These are phyloP conservation scores for Magnolia officinalis DNA, from an alignment of 164 flowering plant genomes.

Conservation along the genomic window DNA sequence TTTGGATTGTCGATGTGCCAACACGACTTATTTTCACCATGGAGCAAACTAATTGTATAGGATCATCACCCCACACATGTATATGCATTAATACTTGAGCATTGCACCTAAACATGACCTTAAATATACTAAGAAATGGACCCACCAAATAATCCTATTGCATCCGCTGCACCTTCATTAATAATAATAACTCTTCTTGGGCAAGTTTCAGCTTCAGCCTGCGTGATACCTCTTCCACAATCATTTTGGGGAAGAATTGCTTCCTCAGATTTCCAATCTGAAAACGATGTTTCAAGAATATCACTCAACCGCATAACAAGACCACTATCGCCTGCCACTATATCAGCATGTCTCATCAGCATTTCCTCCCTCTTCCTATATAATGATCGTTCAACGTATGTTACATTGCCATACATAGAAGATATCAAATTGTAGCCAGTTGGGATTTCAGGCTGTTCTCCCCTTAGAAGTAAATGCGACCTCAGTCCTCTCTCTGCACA, in stretches of 20 bases:
- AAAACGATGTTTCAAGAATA: conserved; percentile 29
- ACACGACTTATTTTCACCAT: too few species aligned
- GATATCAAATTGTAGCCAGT: conserved; percentile 88
- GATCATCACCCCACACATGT: too few species aligned
- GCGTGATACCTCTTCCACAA: neutral
- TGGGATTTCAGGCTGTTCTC: conserved; percentile 75
- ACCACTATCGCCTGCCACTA: conserved; percentile 59
- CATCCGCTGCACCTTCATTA: conserved; percentile 94
- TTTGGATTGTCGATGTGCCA: too few species aligned
- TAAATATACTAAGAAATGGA: neutral
- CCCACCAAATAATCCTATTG: conserved; percentile 62
- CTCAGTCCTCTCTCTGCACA: conserved; percentile 87
- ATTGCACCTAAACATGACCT: neutral
- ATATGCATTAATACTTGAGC: too few species aligned
- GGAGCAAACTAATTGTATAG: too few species aligned
- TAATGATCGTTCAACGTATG: conserved; percentile 67
- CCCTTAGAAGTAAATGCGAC: conserved; percentile 90
- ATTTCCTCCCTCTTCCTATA: conserved; percentile 78
- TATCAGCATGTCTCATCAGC: conserved; percentile 59
- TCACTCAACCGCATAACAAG: conserved; percentile 46
- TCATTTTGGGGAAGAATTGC: conserved; percentile 14
- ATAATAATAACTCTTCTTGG: conserved; percentile 52
- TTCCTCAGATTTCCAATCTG: conserved; percentile 11
- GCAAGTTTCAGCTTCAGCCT: conserved; percentile 11
- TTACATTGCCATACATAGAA: conserved; percentile 62